Evolutionary conservation across 495 filamentous ascomycete genomes (phyloP).

Genomic region (Neurospora sp.): DNA sequence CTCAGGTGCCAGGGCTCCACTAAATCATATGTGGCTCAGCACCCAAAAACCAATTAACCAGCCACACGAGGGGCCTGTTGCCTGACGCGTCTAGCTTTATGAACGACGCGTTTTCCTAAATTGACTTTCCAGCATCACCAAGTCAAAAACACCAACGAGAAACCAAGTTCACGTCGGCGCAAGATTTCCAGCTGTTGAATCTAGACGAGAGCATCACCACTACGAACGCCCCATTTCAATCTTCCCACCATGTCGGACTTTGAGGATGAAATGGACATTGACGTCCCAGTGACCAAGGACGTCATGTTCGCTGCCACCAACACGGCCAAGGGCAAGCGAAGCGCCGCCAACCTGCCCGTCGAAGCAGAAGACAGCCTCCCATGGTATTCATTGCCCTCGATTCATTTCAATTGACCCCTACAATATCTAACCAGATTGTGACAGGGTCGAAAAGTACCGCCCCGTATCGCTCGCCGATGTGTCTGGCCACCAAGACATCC

Average conservation of each 20-base stretch:
- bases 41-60: background rate
- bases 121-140: background rate
- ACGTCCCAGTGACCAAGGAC: conserved; percentile 52
- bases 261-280: conserved; percentile 82
- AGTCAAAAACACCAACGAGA: background rate
- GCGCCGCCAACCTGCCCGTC: conserved; percentile 83
- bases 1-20: background rate
- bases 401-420: background rate
- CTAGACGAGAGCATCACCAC: too few relatives aligned
- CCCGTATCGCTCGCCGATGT: conserved; percentile 83
- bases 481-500: conserved; percentile 94
- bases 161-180: background rate
- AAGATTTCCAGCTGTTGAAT: background rate
- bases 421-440: background rate
- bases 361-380: conserved; percentile 90
- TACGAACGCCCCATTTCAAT: too few relatives aligned
- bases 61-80: background rate
- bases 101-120: background rate
- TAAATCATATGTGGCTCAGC: background rate
- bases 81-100: background rate
- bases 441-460: conserved; percentile 97
- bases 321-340: conserved; percentile 77
- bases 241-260: conserved; percentile 90
- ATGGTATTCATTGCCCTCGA: conserved; percentile 48
- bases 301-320: conserved; percentile 52